Base-by-base conservation (phyloP, 192 early-diverging fungal species). In the Linnemannia exigua region DNA sequence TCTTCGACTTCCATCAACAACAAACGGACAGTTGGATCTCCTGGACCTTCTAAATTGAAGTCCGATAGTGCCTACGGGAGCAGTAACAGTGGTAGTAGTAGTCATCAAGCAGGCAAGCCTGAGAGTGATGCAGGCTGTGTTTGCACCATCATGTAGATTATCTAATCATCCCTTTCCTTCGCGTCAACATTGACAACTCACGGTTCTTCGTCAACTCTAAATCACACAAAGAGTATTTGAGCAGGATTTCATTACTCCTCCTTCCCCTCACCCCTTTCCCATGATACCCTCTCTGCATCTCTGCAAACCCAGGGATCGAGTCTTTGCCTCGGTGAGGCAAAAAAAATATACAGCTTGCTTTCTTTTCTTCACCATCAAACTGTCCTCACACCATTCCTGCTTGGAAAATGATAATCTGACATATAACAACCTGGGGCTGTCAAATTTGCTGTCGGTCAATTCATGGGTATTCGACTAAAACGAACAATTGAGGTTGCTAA, bases 101-200 rank as follows among this genome's bases (percentile, higher is more conserved):
- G 36, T 19, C 46, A 35, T 11, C 38, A 31, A 37, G 31, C 50
- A 31, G 35, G 70, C 7, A 74, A 72, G 31, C 50, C 83, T 6
- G 83, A 85, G 69, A 76, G 83, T 31, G 77, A 85, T 6, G 68
- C 74, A 2, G 74, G 83, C 38, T 85, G 83, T 63, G 48, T 85
- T 14, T 85, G 83, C 36, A 50, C 61, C 14, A 79, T 85, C 50
- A 85, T 85, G 83, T 85, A 85, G 52, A 67, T 19, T 66, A 66
- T 7, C 31, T n/a, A 41, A 51, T 46, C 12, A 17, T 16, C 51
- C 72, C 47, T 19, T 14, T 2, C 31, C 19, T n/a, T 12, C 33
- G 35, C 8, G 25, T 63, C 58, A 15, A 3, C 58, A 54, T 19
- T 16, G 19, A 11, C 54, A 58, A 22, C 9, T 44, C 41, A 44